Evolutionary conservation across 192 early-diverging fungal genomes (phyloP).

Genomic region (Haplosporangium gracile): DNA sequence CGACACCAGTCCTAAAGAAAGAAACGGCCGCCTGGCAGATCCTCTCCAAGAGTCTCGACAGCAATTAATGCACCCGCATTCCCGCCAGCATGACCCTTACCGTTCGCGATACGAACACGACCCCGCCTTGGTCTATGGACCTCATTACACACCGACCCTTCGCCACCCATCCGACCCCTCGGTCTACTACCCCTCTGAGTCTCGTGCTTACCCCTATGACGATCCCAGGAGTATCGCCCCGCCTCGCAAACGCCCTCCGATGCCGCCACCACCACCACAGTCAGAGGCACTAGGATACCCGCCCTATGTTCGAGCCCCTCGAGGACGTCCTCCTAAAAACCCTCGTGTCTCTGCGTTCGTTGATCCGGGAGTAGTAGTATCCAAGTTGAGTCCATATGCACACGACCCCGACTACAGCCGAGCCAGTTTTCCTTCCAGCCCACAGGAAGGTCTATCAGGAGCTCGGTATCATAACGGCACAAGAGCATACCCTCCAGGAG

Average conservation of each 20-base stretch:
- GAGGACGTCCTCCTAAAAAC: neutral
- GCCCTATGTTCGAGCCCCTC: neutral
- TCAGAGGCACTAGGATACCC: neutral
- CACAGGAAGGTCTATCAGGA: neutral
- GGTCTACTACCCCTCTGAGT: neutral
- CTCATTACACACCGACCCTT: neutral
- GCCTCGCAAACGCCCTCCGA: neutral
- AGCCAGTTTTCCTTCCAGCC: neutral
- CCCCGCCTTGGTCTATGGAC: neutral
- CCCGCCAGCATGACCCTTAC: neutral
- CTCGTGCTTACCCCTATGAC: neutral
- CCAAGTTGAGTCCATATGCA: neutral
- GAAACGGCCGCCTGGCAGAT: neutral
- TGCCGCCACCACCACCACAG: neutral
- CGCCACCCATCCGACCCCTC: neutral
- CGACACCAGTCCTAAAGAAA: neutral
- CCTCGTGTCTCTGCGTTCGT: neutral
- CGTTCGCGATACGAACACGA: conserved; percentile 6
- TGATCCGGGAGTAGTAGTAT: neutral
- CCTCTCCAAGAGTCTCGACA: neutral
- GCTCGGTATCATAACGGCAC: neutral
- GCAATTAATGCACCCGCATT: neutral
- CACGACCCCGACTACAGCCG: neutral
- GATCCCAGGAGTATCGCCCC: neutral
- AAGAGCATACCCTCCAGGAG: neutral